Evolutionary conservation across 1,284 basidiomycete species (phyloP), one percentile per base, ranked within the genome.

Genomic region (Ustilago cynodontis): DNA sequence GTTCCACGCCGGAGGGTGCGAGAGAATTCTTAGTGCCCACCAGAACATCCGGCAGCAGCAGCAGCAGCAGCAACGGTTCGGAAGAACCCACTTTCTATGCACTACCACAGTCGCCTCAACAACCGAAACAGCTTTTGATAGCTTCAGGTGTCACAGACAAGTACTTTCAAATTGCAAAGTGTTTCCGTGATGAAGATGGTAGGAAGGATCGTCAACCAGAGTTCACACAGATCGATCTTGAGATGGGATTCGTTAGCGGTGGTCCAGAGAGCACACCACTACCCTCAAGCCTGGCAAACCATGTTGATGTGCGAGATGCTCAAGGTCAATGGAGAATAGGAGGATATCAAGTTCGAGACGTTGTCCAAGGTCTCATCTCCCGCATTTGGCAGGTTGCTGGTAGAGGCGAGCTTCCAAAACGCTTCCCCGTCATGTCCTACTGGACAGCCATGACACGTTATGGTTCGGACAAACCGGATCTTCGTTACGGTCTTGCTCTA

Each of bases 401-500:
- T 79, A 89, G 88, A 24, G 83, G 91, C 22, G 87, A 88, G 26
- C 88, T 94, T 9, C 52, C 60, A 1, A 26, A 26, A 8, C 53
- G 49, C 43, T 78, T 83, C 51, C 69, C 65, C 5, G 77, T 83
- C 58, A 73, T 83, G 69, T 78, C 73, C 13, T 83, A 81, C 50
- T 66, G 70, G 57, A 74, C 75, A 2, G 82, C 82, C 5, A 82
- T 82, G 79, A 59, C 63, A 2, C 57, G 62, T 28, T 98, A 92
- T 88, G 95, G 95, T 10, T 94, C 93, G 55, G 95, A 98, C 88
- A 98, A 98, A 88, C 95, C 95, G 41, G 95, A 98, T 86, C 91
- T 92, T 55, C 90, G 95, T 59, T 95, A 93, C 87, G 91, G 90
- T 52, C 89, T 95, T 11, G 22, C 66, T 26, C 67, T 84, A 2